phyloP scores from a whole-genome alignment of 1,139 yeast species.

The Hanseniaspora uvarum region DNA sequence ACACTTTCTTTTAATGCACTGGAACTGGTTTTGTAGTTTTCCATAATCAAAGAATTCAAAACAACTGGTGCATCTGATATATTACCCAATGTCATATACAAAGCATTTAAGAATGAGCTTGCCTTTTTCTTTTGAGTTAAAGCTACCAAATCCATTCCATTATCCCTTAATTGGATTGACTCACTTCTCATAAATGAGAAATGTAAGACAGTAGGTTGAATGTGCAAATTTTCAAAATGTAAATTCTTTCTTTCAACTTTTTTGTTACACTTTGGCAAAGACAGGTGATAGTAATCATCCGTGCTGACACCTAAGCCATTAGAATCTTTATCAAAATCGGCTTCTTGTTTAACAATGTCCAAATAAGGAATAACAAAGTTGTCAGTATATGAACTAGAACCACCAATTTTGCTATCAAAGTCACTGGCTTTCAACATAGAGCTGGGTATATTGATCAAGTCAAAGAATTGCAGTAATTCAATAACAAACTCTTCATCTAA shows the following conservation, averaged over 20 bases:
- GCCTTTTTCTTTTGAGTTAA: slow-evolving; percentile 25
- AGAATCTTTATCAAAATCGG: not conserved
- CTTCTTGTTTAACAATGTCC: slow-evolving; percentile 2
- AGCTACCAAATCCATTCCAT: slow-evolving; percentile 9
- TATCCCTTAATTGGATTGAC: slow-evolving; percentile 43
- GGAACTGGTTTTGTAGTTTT: slow-evolving; percentile 77
- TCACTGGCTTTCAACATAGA: not conserved
- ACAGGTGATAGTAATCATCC: slow-evolving; percentile 46
- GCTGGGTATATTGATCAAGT: slow-evolving; percentile 27
- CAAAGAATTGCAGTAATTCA: slow-evolving; percentile 69
- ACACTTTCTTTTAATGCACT: slow-evolving; percentile 64
- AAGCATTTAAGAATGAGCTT: slow-evolving; percentile 64
- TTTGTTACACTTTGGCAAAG: slow-evolving; percentile 61
- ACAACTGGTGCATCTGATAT: slow-evolving; percentile 94
- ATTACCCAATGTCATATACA: slow-evolving; percentile 95
- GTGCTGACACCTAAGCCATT: slow-evolving; percentile 18
- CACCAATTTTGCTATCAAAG: not conserved
- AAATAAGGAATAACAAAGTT: slow-evolving; percentile 9
- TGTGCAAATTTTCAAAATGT: slow-evolving; percentile 83
- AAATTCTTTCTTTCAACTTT: slow-evolving; percentile 58
- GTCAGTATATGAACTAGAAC: not conserved
- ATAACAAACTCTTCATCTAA: slow-evolving; percentile 87
- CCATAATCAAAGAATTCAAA: slow-evolving; percentile 75
- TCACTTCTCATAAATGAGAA: slow-evolving; percentile 89
- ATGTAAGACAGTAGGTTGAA: slow-evolving; percentile 84